phyloP scores from a whole-genome alignment of 192 early-diverging fungal genomes.

The Geranomyces variabilis region DNA sequence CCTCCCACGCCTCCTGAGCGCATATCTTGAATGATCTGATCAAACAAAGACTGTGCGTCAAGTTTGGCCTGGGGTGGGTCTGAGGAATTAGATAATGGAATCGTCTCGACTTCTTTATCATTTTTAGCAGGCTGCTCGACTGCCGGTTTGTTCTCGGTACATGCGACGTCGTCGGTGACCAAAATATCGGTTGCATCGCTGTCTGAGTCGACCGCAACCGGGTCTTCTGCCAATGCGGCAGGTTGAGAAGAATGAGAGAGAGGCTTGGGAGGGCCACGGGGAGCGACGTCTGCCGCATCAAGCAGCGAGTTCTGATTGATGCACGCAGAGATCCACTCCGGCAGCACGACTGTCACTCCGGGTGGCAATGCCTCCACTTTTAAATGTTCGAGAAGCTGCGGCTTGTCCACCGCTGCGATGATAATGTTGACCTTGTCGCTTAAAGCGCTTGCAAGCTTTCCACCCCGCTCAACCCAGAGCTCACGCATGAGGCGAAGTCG shows the following conservation, averaged over 20 bases:
- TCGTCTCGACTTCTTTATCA: not conserved
- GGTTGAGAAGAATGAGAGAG: no score
- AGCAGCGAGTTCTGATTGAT: not conserved
- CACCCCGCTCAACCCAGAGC: no score
- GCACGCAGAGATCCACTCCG: slow-evolving; percentile 4
- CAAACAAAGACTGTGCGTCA: not conserved
- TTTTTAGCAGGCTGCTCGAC: no score
- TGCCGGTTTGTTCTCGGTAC: not conserved
- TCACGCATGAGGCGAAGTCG: no score
- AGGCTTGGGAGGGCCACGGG: not conserved
- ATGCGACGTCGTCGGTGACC: not conserved
- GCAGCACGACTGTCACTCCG: not conserved
- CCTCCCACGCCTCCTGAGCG: not conserved
- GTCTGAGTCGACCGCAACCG: not conserved
- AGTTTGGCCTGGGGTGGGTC: not conserved
- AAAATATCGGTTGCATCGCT: not conserved
- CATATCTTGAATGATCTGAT: not conserved
- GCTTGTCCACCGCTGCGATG: not conserved
- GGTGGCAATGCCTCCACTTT: not conserved
- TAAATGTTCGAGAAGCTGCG: not conserved
- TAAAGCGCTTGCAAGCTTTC: no score
- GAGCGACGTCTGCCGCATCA: not conserved
- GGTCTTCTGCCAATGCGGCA: no score
- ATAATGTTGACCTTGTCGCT: not conserved
- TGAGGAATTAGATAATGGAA: not conserved